Percentiles rank a stretch among this genome's conserved stretches.
phyloP scores from a whole-genome alignment of 495 filamentous ascomycete species.

The Immersiella caudata region DNA sequence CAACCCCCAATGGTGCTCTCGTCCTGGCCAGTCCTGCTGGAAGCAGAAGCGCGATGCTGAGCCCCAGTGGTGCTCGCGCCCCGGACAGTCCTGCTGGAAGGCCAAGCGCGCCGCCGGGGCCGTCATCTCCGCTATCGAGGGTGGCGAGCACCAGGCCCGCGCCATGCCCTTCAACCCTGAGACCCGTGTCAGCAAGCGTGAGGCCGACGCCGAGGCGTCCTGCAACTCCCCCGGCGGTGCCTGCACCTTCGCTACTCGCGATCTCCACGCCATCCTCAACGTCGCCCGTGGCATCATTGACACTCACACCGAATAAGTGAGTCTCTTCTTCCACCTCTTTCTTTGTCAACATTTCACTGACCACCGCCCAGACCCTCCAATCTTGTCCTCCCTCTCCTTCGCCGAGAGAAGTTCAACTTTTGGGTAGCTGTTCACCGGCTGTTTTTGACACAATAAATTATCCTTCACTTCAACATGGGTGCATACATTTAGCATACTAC shows the following conservation, averaged over 20 bases:
- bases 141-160: conserved; percentile 13
- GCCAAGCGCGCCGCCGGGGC: conserved; percentile 41
- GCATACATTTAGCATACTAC: too few species aligned
- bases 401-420: too few species aligned
- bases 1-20: conserved; percentile 25
- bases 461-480: too few species aligned
- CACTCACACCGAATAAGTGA: conserved; percentile 29
- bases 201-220: conserved; percentile 29
- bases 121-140: conserved; percentile 36
- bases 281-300: conserved; percentile 38
- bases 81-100: conserved; percentile 41
- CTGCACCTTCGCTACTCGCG: conserved; percentile 42
- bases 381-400: not conserved
- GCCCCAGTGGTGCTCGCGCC: conserved; percentile 30
- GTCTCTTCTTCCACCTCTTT: not conserved
- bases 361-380: not conserved
- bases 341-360: not conserved
- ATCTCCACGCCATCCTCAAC: conserved; percentile 40
- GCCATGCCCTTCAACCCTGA: conserved; percentile 26
- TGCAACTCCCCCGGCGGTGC: conserved; percentile 35
- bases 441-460: too few species aligned
- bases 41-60: conserved; percentile 36
- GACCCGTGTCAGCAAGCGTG: conserved; percentile 31
- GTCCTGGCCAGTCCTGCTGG: conserved; percentile 41
- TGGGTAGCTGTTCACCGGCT: too few species aligned